Conservation (phyloP, 1,284 basidiomycete genomes). For the Omphalotus olearius region DNA sequence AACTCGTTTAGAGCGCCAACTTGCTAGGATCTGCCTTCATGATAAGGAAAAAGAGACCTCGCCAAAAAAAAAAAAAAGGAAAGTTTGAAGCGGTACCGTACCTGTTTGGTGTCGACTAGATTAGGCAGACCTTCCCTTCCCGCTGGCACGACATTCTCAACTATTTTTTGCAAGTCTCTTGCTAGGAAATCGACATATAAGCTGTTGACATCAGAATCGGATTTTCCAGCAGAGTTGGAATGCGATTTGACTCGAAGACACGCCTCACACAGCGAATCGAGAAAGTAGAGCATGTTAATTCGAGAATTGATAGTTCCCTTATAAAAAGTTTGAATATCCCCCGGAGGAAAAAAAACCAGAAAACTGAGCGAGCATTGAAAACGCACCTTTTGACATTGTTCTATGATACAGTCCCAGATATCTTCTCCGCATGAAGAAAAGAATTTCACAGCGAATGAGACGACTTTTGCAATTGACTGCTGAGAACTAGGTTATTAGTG, state of each 20-base stretch:
- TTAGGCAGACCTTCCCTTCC: constrained; percentile 82
- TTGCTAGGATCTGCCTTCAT: constrained; percentile 69
- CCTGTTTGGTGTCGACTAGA: constrained; percentile 81
- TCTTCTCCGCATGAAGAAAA: constrained; percentile 83
- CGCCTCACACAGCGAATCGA: constrained; percentile 84
- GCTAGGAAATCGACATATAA: constrained; percentile 76
- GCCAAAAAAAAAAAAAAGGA: constrained; percentile 1
- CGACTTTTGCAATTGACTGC: constrained; percentile 87
- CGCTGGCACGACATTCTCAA: constrained; percentile 78
- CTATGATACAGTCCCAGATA: constrained; percentile 91
- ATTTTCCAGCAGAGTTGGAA: constrained; percentile 37
- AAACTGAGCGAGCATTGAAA: neutral
- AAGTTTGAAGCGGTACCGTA: constrained; percentile 27
- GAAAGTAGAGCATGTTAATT: constrained; percentile 90
- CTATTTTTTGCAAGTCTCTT: constrained; percentile 71
- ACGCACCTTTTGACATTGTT: constrained; percentile 81
- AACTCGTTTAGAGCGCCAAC: constrained; percentile 83
- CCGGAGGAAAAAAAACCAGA: neutral
- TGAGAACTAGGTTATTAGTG: constrained; percentile 55
- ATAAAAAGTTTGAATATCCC: neutral
- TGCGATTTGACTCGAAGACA: constrained; percentile 64
- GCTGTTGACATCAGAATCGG: constrained; percentile 31
- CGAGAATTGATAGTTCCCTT: constrained; percentile 86
- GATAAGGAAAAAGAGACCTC: neutral
- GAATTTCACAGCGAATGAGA: constrained; percentile 83